Evolutionary conservation across 2,329 filamentous ascomycete species (phyloP).

Genomic region (Graphilbum sp.): DNA sequence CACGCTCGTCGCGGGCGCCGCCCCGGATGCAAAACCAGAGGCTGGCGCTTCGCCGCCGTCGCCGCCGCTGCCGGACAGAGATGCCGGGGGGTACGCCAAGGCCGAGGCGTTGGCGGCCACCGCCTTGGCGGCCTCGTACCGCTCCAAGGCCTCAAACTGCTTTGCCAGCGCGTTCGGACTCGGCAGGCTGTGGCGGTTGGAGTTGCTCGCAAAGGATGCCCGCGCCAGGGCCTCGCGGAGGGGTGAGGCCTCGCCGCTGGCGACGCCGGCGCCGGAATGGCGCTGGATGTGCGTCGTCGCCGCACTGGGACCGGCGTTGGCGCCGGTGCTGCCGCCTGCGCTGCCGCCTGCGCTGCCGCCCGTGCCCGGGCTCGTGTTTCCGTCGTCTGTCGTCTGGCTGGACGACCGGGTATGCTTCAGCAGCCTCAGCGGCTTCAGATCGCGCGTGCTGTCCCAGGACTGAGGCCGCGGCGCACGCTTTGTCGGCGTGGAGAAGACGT

Average conservation of each 20-base stretch:
- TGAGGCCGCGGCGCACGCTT: constrained; percentile 32
- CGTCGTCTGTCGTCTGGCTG: constrained; percentile 13
- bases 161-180: constrained; percentile 5
- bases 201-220: constrained; percentile 4
- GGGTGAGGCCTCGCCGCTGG: constrained; percentile 10
- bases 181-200: constrained; percentile 8
- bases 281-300: no score
- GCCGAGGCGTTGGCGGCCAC: not conserved
- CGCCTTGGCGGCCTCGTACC: constrained; percentile 1
- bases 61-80: no score
- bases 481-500: constrained; percentile 11
- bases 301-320: no score
- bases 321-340: no score
- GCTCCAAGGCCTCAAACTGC: constrained; percentile 2
- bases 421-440: constrained; percentile 70
- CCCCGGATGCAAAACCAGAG: no score
- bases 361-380: no score
- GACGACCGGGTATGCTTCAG: constrained; percentile 42
- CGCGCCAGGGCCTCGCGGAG: constrained; percentile 9
- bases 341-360: constrained; percentile 12
- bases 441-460: constrained; percentile 47
- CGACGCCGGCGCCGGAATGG: not conserved
- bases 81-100: no score
- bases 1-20: not conserved
- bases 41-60: no score